Percentiles rank a stretch among this genome's conserved stretches.
Conservation (phyloP, 2,329 filamentous ascomycete species). For the Arthroderma uncinatum region DNA sequence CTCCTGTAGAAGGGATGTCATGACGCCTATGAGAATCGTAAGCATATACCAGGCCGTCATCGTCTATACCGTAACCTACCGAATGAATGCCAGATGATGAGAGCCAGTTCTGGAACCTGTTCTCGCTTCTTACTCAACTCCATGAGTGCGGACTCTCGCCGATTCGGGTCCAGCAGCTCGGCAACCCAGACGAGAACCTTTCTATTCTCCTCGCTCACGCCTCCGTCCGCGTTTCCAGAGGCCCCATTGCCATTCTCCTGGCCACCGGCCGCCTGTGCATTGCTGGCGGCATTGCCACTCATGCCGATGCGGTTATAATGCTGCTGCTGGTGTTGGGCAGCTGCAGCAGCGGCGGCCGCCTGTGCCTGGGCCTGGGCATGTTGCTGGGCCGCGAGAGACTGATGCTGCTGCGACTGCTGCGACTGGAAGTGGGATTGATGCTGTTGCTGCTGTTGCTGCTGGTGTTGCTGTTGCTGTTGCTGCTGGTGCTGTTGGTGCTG, state of each 20-base stretch:
- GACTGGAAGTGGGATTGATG: conserved; percentile 31
- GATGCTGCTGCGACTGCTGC: conserved; percentile 27
- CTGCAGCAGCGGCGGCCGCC: conserved; percentile 37
- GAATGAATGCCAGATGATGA: conserved; percentile 98
- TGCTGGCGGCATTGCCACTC: conserved; percentile 45
- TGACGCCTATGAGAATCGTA: conserved; percentile 56
- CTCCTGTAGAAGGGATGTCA: conserved; percentile 94
- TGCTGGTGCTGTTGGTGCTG: conserved; percentile 25
- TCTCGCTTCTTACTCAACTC: conserved; percentile 98
- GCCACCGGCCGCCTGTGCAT: conserved; percentile 22
- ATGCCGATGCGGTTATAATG: conserved; percentile 64
- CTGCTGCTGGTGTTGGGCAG: conserved; percentile 36
- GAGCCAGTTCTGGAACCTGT: conserved; percentile 87
- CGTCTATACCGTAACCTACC: conserved; percentile 55
- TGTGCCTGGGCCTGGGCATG: conserved; percentile 22
- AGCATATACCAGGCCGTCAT: too few relatives aligned
- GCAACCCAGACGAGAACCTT: conserved; percentile 89
- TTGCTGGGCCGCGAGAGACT: conserved; percentile 32
- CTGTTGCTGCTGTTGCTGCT: conserved; percentile 31
- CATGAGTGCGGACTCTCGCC: conserved; percentile 79
- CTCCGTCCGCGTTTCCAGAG: conserved; percentile 48
- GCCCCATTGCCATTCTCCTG: conserved; percentile 15
- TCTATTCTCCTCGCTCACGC: conserved; percentile 77
- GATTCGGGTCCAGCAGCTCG: conserved; percentile 75
- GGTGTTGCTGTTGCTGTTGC: conserved; percentile 26